Percentiles rank a stretch among this genome's conserved stretches.
Evolutionary conservation across 2,329 filamentous ascomycete species (phyloP).

Genomic region (Colletotrichum tropicicola): DNA sequence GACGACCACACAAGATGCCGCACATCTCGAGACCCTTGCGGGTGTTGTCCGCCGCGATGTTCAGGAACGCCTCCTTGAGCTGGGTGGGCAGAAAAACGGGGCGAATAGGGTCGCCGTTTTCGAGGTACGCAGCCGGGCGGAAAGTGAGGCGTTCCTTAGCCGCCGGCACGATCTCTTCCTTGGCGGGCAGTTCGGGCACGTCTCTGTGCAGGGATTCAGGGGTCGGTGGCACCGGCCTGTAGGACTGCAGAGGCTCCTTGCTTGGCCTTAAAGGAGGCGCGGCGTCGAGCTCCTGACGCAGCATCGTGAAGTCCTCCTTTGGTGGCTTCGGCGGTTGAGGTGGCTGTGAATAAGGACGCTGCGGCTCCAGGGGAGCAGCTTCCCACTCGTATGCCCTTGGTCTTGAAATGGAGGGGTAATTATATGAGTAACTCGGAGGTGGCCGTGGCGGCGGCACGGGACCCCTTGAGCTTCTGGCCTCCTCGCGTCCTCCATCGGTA

Average conservation of each 20-base stretch:
- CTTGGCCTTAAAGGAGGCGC: slow-evolving; percentile 18
- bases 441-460: slow-evolving; percentile 23
- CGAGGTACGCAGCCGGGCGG: slow-evolving; percentile 85
- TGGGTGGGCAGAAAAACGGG: slow-evolving; percentile 85
- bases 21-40: slow-evolving; percentile 88
- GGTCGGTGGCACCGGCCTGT: slow-evolving; percentile 6
- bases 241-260: slow-evolving; percentile 20
- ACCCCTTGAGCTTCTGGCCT: slow-evolving; percentile 31
- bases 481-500: slow-evolving; percentile 35
- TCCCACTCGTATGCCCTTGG: slow-evolving; percentile 59
- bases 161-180: slow-evolving; percentile 37
- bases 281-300: slow-evolving; percentile 20
- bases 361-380: slow-evolving; percentile 31
- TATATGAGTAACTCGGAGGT: slow-evolving; percentile 46
- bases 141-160: slow-evolving; percentile 77
- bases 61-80: slow-evolving; percentile 79
- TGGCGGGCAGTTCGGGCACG: slow-evolving; percentile 46
- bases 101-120: slow-evolving; percentile 86
- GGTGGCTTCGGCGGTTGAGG: slow-evolving; percentile 46
- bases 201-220: slow-evolving; percentile 7
- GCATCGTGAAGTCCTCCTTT: slow-evolving; percentile 33
- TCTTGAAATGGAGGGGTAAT: slow-evolving; percentile 66
- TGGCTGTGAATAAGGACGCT: slow-evolving; percentile 27
- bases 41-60: slow-evolving; percentile 81
- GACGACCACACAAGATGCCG: slow-evolving; percentile 89